Evolutionary conservation across 1,284 basidiomycete genomes (phyloP), one percentile per base, ranked within the genome.

Genomic region (Microbotryum intermedium): DNA sequence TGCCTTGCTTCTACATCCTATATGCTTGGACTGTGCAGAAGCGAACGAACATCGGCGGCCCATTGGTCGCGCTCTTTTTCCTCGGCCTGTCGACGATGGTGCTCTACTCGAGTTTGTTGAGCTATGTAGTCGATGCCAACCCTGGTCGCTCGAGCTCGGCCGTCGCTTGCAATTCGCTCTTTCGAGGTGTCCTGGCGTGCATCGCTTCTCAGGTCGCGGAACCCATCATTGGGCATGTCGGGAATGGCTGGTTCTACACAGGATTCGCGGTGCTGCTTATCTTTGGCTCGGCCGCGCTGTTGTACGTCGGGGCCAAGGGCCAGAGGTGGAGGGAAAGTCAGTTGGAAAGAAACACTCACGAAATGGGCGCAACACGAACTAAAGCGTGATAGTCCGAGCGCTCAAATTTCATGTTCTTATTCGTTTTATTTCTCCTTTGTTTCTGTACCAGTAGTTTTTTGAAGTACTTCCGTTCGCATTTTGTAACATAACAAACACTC

Each of bases 11-110:
- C 16, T 79, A 84, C 55, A 70, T 88, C 39, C 83, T 79, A 0
- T 89, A 88, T 70, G 90, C 82, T 3, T 93, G 90, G 90, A 79
- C 84, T 6, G 82, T 80, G 48, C 74, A 88, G 60, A 73, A 83
- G 57, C 83, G 83, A 34, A 76, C 82, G 10, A 49, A 66, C 44
- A 30, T 67, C 26, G 60, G 60, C 3, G 56, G 53, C 1, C 60
- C 58, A 0, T 30, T 65, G 47, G 54, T 64, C 16, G 48, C 62
- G 13, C 55, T 67, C 53, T 64, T 70, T 48, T 44, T 70, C 39
- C 60, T 69, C 25, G 72, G 72, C 6, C 50, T 60, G 8, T 87
- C 87, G 70, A 75, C 84, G 23, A 84, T 82, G 66, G 83, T 84
- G 4, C 74, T 88, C 44, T 64, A 68, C 71, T 75, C 84, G 18